Percentiles rank a stretch among this genome's conserved stretches.
phyloP scores from a whole-genome alignment of 805 yeast genomes.

The Metschnikowia hibisci region DNA sequence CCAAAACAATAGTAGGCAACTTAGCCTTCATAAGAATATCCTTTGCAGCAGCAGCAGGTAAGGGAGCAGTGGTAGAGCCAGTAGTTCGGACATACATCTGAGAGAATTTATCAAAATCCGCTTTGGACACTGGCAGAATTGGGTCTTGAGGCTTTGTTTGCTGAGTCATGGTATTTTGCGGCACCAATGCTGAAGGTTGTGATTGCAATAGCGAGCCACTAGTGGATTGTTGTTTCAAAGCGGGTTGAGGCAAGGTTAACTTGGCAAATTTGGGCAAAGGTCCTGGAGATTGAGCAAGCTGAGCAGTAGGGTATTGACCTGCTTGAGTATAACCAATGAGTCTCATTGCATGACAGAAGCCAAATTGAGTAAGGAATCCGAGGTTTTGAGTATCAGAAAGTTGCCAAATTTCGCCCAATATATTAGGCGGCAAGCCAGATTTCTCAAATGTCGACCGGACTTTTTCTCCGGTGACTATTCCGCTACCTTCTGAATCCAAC shows the following conservation, averaged over 20 bases:
- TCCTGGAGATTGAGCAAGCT: slow-evolving; percentile 53
- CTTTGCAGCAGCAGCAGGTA: slow-evolving; percentile 78
- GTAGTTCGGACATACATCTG: slow-evolving; percentile 67
- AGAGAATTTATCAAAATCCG: slow-evolving; percentile 62
- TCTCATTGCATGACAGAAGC: slow-evolving; percentile 84
- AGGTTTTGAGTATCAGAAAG: slow-evolving; percentile 83
- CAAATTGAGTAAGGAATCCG: slow-evolving; percentile 77
- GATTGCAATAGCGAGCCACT: slow-evolving; percentile 38
- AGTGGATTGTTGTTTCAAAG: slow-evolving; percentile 36
- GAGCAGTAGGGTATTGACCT: slow-evolving; percentile 54
- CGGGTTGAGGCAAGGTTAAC: slow-evolving; percentile 18
- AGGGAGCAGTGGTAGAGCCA: slow-evolving; percentile 49
- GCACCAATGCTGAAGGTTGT: slow-evolving; percentile 36
- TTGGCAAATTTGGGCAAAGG: slow-evolving; percentile 60
- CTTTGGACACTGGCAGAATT: slow-evolving; percentile 43
- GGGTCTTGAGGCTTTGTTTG: slow-evolving; percentile 23
- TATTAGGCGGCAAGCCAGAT: slow-evolving; percentile 73
- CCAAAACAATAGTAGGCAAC: slow-evolving; percentile 70
- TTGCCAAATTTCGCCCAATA: slow-evolving; percentile 91
- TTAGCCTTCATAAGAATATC: slow-evolving; percentile 86
- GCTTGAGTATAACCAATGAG: slow-evolving; percentile 82
- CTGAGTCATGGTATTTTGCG: slow-evolving; percentile 32
- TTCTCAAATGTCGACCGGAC: slow-evolving; percentile 81
- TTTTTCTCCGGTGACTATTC: slow-evolving; percentile 83
- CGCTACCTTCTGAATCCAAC: slow-evolving; percentile 74